These are phyloP conservation scores for Penicillium frequentans DNA, from an alignment of 2,329 filamentous ascomycete species.

Conservation along the genomic window DNA sequence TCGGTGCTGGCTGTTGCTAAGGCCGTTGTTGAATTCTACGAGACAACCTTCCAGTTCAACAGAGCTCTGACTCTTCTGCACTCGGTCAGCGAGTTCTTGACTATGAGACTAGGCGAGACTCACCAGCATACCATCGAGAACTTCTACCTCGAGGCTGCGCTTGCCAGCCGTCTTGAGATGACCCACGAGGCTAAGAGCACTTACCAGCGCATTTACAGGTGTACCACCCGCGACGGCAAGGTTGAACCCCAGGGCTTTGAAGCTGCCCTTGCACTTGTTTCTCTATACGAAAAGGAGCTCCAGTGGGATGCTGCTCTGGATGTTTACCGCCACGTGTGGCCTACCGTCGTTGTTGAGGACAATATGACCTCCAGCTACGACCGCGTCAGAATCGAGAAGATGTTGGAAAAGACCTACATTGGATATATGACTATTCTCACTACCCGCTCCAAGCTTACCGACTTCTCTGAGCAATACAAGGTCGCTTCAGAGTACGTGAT, in stretches of 20 bases:
- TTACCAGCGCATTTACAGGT: slow-evolving; percentile 48
- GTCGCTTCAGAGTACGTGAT: slow-evolving; percentile 52
- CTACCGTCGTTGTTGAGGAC: slow-evolving; percentile 46
- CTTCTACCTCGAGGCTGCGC: slow-evolving; percentile 49
- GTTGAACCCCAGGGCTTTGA: slow-evolving; percentile 45
- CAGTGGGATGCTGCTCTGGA: slow-evolving; percentile 49
- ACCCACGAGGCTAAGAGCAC: slow-evolving; percentile 36
- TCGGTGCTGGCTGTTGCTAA: slow-evolving; percentile 34
- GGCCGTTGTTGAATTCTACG: slow-evolving; percentile 38
- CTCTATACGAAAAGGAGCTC: slow-evolving; percentile 46
- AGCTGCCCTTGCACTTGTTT: slow-evolving; percentile 47
- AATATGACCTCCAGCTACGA: slow-evolving; percentile 41
- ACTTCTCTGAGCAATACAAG: slow-evolving; percentile 47
- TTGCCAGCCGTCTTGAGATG: slow-evolving; percentile 46
- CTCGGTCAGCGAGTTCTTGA: slow-evolving; percentile 34
- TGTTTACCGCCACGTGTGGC: slow-evolving; percentile 51
- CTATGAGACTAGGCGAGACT: slow-evolving; percentile 31
- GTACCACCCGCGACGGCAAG: slow-evolving; percentile 30
- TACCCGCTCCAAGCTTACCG: slow-evolving; percentile 40
- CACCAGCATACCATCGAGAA: slow-evolving; percentile 50
- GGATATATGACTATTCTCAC: slow-evolving; percentile 52
- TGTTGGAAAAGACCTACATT: slow-evolving; percentile 48
- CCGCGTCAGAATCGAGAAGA: slow-evolving; percentile 33
- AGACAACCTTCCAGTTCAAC: slow-evolving; percentile 38
- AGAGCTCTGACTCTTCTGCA: slow-evolving; percentile 32